Conservation (phyloP, 352 stramenopile species). For the Phytopythium aichiense region DNA sequence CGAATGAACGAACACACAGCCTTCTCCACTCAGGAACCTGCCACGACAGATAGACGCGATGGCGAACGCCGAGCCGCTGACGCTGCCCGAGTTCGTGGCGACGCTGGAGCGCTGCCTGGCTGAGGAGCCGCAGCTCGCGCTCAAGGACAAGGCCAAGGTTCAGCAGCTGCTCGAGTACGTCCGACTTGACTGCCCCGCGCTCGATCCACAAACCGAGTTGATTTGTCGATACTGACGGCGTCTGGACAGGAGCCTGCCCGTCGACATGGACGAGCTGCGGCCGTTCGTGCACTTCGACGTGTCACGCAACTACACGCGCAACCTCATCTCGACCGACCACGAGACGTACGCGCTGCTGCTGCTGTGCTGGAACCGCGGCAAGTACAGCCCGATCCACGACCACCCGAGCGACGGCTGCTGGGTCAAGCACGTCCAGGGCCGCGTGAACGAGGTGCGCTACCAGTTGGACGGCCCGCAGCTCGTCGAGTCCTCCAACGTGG, state of each 20-base stretch:
- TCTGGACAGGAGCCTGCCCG: slow-evolving; percentile 31
- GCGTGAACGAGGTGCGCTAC: slow-evolving; percentile 90
- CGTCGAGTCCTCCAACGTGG: slow-evolving; percentile 55
- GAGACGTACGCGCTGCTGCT: slow-evolving; percentile 93
- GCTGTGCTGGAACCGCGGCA: slow-evolving; percentile 91
- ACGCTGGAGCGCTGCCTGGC: slow-evolving; percentile 47
- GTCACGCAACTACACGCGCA: slow-evolving; percentile 91
- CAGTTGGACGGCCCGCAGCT: slow-evolving; percentile 31
- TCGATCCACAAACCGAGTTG: not conserved
- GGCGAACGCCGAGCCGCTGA: slow-evolving; percentile 11
- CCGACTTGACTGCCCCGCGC: no score
- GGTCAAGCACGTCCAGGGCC: slow-evolving; percentile 85
- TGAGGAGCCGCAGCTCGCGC: slow-evolving; percentile 40
- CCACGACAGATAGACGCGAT: not conserved
- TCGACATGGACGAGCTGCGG: slow-evolving; percentile 54
- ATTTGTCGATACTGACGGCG: not conserved
- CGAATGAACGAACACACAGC: no score
- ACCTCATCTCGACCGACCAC: slow-evolving; percentile 91
- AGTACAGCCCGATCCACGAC: slow-evolving; percentile 91
- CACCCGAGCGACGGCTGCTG: slow-evolving; percentile 92
- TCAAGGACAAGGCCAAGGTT: slow-evolving; percentile 57
- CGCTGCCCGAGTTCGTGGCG: slow-evolving; percentile 48
- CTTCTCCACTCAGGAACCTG: not conserved
- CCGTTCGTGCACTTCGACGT: slow-evolving; percentile 83
- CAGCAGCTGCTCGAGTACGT: slow-evolving; percentile 54